These are phyloP conservation scores for Pseudogymnoascus destructans DNA, from an alignment of 2,329 filamentous ascomycete species.

Conservation along the genomic window DNA sequence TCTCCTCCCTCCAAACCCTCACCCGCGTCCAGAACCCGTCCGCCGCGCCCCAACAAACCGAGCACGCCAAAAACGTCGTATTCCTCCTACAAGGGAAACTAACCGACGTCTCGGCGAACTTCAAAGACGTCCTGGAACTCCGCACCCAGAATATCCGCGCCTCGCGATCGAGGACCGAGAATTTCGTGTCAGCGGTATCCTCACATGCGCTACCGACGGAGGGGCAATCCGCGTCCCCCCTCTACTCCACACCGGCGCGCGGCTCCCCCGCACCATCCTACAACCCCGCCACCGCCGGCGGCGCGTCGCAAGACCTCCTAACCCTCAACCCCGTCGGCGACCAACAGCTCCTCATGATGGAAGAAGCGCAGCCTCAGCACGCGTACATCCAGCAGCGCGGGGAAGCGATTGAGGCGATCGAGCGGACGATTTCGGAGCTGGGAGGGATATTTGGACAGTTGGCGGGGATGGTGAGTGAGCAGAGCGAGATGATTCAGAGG, in stretches of 20 bases:
- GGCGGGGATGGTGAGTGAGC: conserved; percentile 92
- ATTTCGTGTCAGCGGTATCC: conserved; percentile 85
- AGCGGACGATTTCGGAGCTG: conserved; percentile 85
- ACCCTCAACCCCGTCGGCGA: conserved; percentile 77
- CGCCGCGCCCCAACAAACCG: conserved; percentile 70
- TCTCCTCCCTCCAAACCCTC: conserved; percentile 66
- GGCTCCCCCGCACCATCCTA: conserved; percentile 49
- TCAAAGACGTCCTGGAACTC: conserved; percentile 94
- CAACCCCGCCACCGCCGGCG: conserved; percentile 26
- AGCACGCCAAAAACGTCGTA: conserved; percentile 97
- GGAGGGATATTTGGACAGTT: conserved; percentile 89
- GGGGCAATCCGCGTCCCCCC: conserved; percentile 65
- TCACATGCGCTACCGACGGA: conserved; percentile 53
- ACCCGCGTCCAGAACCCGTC: conserved; percentile 63
- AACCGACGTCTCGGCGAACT: conserved; percentile 84
- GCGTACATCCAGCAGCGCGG: conserved; percentile 86
- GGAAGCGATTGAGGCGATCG: conserved; percentile 92
- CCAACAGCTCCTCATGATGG: conserved; percentile 83
- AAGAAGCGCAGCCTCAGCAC: conserved; percentile 76
- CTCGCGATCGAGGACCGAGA: conserved; percentile 80
- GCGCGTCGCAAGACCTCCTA: conserved; percentile 51
- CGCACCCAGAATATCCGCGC: conserved; percentile 97
- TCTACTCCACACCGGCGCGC: conserved; percentile 68
- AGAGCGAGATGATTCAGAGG: conserved; percentile 93
- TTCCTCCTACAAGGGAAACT: conserved; percentile 82